Evolutionary conservation across 139 green algal genomes (phyloP).

Genomic region (Gonium pectorale): DNA sequence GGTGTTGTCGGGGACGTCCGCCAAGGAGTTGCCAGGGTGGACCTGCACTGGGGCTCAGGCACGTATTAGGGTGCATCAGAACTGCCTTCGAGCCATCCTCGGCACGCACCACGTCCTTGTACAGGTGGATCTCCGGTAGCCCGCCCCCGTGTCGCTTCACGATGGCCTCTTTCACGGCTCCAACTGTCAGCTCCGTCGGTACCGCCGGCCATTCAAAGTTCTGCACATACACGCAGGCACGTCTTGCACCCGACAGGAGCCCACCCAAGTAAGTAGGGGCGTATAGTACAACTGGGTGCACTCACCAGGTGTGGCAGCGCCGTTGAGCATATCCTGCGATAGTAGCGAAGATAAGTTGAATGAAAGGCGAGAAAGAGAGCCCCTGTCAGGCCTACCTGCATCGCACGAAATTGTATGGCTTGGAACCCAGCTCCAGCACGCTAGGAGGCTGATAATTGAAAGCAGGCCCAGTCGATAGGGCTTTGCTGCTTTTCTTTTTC

Average conservation of each 20-base stretch:
- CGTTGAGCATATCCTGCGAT: slow-evolving; percentile 37
- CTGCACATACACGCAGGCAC: no score
- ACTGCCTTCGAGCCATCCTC: neutral
- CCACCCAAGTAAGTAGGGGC: no score
- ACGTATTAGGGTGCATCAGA: neutral
- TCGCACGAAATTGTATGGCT: slow-evolving; percentile 9
- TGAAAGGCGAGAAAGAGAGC: neutral
- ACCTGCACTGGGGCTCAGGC: slow-evolving; percentile 3
- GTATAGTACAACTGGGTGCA: no score
- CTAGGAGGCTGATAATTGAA: slow-evolving; percentile 25
- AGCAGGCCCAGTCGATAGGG: neutral
- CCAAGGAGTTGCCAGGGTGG: slow-evolving; percentile 11
- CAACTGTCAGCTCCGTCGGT: slow-evolving; percentile 19
- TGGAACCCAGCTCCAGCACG: slow-evolving; percentile 10
- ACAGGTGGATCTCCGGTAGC: slow-evolving; percentile 24
- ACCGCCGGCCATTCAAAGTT: slow-evolving; percentile 50
- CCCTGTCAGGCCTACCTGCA: slow-evolving; percentile 2
- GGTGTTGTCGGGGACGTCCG: neutral
- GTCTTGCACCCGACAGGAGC: no score
- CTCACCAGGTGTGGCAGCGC: slow-evolving; percentile 30
- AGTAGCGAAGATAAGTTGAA: neutral
- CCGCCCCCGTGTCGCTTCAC: slow-evolving; percentile 39
- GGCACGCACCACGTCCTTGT: slow-evolving; percentile 25
- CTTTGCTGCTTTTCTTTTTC: neutral
- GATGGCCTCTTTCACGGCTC: slow-evolving; percentile 36